These are phyloP conservation scores for Quercus variabilis DNA, from an alignment of 306 rosid species.

Conservation along the genomic window DNA sequence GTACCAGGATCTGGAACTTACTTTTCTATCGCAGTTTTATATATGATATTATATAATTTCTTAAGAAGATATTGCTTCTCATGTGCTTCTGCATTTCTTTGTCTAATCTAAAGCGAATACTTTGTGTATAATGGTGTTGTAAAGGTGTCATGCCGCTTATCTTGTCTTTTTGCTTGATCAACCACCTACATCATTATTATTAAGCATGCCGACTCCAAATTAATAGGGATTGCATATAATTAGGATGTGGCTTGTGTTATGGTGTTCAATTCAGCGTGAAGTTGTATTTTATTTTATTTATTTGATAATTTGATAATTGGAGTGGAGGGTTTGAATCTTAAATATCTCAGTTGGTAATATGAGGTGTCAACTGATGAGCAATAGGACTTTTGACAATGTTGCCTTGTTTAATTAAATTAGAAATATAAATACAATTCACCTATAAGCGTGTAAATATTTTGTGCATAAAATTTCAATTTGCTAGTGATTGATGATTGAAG, in stretches of 20 bases:
- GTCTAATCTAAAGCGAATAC: background rate
- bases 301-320: too few relatives aligned
- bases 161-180: slow-evolving; percentile 20
- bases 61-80: slow-evolving; percentile 9
- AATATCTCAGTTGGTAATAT: too few relatives aligned
- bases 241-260: background rate
- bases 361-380: too few relatives aligned
- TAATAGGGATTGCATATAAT: slow-evolving; percentile 17
- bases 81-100: slow-evolving; percentile 20
- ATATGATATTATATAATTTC: background rate
- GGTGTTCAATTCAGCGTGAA: background rate
- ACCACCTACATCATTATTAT: slow-evolving; percentile 34
- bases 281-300: too few relatives aligned
- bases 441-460: too few relatives aligned
- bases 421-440: too few relatives aligned
- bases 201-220: slow-evolving; percentile 30
- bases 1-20: background rate
- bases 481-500: too few relatives aligned
- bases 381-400: too few relatives aligned
- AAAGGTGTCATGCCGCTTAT: slow-evolving; percentile 22
- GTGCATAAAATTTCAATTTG: background rate
- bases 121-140: background rate
- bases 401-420: too few relatives aligned
- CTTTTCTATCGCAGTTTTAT: background rate
- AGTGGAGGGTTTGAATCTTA: too few relatives aligned